Percentiles rank a stretch among this genome's conserved stretches.
phyloP scores from a whole-genome alignment of 169 alveolate genomes.

The Eimeria praecox region DNA sequence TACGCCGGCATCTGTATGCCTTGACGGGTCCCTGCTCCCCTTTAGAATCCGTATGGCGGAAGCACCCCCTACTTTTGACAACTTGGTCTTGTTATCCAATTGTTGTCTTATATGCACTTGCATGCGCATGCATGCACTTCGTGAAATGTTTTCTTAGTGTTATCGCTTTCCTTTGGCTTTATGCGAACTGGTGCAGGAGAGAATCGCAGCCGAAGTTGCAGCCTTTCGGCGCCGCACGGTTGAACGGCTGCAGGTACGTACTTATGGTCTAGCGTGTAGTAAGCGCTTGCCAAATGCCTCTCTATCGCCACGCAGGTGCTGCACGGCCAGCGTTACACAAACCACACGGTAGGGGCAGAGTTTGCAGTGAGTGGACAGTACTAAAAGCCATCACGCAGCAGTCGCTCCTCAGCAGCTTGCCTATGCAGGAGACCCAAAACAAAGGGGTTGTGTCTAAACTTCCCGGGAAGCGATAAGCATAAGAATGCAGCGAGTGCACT shows the following conservation, averaged over 20 bases:
- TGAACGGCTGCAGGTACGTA: constrained; percentile 47
- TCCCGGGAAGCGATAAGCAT: neutral
- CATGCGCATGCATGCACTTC: neutral
- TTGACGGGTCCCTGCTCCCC: neutral
- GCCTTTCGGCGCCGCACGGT: constrained; percentile 69
- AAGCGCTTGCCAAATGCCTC: neutral
- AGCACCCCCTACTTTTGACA: neutral
- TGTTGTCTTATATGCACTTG: neutral
- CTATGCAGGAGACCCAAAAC: neutral
- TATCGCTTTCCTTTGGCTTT: neutral
- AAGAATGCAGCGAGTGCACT: neutral
- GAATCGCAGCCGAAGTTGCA: constrained; percentile 34
- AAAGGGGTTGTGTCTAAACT: neutral
- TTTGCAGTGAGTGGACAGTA: neutral
- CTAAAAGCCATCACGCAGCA: neutral
- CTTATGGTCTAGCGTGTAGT: neutral
- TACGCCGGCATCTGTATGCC: neutral
- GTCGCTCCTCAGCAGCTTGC: neutral
- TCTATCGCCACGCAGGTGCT: neutral
- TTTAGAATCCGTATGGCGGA: neutral
- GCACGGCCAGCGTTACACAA: neutral
- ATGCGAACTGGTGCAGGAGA: constrained; percentile 44
- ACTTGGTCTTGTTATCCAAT: neutral
- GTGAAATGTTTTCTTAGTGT: neutral
- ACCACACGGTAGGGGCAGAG: neutral